These are phyloP conservation scores for Lepidopterella palustris DNA, from an alignment of 495 filamentous ascomycete species.

Conservation along the genomic window DNA sequence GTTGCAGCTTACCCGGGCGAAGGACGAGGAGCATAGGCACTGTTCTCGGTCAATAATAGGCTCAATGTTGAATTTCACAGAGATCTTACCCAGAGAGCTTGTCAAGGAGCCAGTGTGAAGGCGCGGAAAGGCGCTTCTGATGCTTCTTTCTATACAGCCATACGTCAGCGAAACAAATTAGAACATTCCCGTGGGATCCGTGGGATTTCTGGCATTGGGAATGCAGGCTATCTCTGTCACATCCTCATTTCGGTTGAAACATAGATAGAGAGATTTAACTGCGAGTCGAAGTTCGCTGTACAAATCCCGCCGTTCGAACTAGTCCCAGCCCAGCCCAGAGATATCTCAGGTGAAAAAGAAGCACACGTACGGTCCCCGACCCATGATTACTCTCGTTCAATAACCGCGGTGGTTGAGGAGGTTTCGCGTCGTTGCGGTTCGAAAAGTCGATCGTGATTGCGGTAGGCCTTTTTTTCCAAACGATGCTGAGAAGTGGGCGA, in stretches of 20 bases:
- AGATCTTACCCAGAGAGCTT: conserved; percentile 73
- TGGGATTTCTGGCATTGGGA: too few species aligned
- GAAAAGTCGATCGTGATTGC: background rate
- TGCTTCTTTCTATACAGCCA: conserved; percentile 97
- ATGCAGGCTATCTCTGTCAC: too few species aligned
- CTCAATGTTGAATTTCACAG: background rate
- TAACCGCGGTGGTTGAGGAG: conserved; percentile 12
- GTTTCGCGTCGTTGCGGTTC: conserved; percentile 3
- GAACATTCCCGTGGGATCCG: too few species aligned
- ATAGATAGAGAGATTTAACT: too few species aligned
- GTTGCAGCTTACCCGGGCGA: too few species aligned
- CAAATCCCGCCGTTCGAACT: background rate
- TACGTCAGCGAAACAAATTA: too few species aligned
- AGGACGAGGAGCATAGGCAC: conserved; percentile 86
- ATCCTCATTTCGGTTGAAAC: too few species aligned
- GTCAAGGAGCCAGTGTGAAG: conserved; percentile 99
- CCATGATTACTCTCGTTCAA: conserved; percentile 44
- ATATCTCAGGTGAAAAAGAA: background rate
- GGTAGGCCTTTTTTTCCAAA: background rate
- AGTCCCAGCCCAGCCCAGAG: background rate
- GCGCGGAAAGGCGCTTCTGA: conserved; percentile 98
- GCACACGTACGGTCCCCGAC: conserved; percentile 59
- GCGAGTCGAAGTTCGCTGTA: background rate
- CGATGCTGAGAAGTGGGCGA: conserved; percentile 7
- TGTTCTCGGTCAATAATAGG: too few species aligned